Conservation (phyloP, 768 basidiomycete genomes). For the Coprinopsis strossmayeri region DNA sequence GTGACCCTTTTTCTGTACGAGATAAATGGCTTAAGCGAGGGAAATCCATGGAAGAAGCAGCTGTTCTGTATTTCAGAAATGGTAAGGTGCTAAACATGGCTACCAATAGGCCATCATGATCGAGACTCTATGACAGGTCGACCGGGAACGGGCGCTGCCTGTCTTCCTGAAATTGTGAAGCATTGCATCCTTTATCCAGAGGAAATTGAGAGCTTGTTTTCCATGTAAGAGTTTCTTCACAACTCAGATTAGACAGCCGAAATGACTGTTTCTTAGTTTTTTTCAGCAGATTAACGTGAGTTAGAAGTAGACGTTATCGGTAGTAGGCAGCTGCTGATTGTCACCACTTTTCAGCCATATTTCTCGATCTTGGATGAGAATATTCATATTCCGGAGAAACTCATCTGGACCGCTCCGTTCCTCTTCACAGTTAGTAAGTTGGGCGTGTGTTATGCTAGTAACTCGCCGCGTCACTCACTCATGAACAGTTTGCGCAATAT, state of each 20-base stretch:
- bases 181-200: conserved; percentile 42
- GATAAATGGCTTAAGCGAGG: conserved; percentile 21
- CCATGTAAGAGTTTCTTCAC: conserved; percentile 32
- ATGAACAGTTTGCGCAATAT: conserved; percentile 55
- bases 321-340: background rate
- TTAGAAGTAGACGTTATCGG: conserved; percentile 1
- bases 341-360: conserved; percentile 36
- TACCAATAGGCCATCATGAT: too few species aligned
- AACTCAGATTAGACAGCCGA: background rate
- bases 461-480: too few species aligned
- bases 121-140: background rate
- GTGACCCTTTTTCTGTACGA: conserved; percentile 9
- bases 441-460: background rate
- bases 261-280: conserved; percentile 27
- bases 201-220: conserved; percentile 46
- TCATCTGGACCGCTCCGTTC: conserved; percentile 51
- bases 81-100: conserved; percentile 25
- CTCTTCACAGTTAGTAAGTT: conserved; percentile 55
- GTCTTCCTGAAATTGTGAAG: conserved; percentile 40
- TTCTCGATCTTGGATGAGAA: conserved; percentile 53
- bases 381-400: conserved; percentile 45
- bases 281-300: conserved; percentile 49
- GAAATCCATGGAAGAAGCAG: conserved; percentile 31
- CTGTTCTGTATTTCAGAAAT: conserved; percentile 25
- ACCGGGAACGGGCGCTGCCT: conserved; percentile 15